These are phyloP conservation scores for Rhizodiscina lignyota DNA, from an alignment of 495 filamentous ascomycete genomes.

Conservation along the genomic window DNA sequence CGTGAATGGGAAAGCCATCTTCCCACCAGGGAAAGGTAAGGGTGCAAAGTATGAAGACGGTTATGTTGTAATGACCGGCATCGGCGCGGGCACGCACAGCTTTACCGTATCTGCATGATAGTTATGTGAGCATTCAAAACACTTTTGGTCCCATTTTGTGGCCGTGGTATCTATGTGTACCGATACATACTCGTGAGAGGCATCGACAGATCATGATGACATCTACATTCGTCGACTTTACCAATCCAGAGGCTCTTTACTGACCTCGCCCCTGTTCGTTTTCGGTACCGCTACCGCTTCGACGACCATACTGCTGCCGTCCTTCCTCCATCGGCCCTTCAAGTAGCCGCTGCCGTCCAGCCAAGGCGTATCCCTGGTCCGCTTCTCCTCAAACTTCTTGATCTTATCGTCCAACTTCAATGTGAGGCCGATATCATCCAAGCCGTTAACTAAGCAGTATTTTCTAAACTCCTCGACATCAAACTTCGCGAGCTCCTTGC, in stretches of 20 bases:
- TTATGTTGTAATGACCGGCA: too few relatives aligned
- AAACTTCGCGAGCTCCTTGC: conserved; percentile 57
- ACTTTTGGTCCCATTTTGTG: too few relatives aligned
- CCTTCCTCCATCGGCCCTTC: conserved; percentile 45
- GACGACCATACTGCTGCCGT: conserved; percentile 47
- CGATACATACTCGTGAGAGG: too few relatives aligned
- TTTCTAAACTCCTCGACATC: conserved; percentile 84
- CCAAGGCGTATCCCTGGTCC: conserved; percentile 73
- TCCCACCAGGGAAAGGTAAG: too few relatives aligned
- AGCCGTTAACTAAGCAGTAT: conserved; percentile 84
- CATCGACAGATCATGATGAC: too few relatives aligned
- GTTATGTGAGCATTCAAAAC: too few relatives aligned
- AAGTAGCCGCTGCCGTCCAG: conserved; percentile 80
- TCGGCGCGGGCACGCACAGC: too few relatives aligned
- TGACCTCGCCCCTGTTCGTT: conserved; percentile 76
- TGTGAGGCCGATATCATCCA: conserved; percentile 92
- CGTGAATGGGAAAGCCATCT: too few relatives aligned
- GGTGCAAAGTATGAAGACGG: too few relatives aligned
- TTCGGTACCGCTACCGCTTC: conserved; percentile 73
- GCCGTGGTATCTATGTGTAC: too few relatives aligned
- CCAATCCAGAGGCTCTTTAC: conserved; percentile 86
- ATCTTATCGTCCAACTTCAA: conserved; percentile 88
- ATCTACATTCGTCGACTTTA: too few relatives aligned
- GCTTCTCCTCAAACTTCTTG: conserved; percentile 58
- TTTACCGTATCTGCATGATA: too few relatives aligned